phyloP scores from a whole-genome alignment of 2,329 filamentous ascomycete genomes.

The Diplodia sapinea region DNA sequence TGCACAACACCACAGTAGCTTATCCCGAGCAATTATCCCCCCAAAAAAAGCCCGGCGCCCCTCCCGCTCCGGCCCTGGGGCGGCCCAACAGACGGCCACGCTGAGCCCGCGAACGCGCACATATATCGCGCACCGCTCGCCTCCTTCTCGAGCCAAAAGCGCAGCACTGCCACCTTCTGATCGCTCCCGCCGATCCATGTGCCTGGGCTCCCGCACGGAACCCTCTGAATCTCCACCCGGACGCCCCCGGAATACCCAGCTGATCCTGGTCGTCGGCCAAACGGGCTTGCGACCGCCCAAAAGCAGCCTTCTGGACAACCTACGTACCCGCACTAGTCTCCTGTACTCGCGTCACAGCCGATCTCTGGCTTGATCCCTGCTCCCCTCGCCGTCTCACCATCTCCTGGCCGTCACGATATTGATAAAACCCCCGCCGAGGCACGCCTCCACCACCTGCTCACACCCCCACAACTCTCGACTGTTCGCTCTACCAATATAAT shows the following conservation, averaged over 20 bases:
- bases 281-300: constrained; percentile 14
- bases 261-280: constrained; percentile 17
- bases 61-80: constrained; percentile 10
- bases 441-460: not conserved
- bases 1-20: constrained; percentile 25
- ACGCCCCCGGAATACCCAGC: constrained; percentile 11
- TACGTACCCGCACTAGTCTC: not conserved
- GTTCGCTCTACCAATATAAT: not conserved
- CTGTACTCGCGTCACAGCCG: constrained; percentile 12
- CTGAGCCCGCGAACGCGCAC: constrained; percentile 1
- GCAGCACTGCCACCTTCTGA: constrained; percentile 26
- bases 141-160: not conserved
- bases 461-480: not conserved
- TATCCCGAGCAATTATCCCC: constrained; percentile 9
- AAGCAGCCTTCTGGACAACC: not conserved
- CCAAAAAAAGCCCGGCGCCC: not conserved
- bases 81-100: constrained; percentile 9
- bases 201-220: constrained; percentile 8
- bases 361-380: not conserved
- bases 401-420: constrained; percentile 14
- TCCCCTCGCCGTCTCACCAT: constrained; percentile 25
- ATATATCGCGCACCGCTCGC: constrained; percentile 25
- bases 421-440: constrained; percentile 12
- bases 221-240: constrained; percentile 6
- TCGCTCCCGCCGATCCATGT: constrained; percentile 16